Conservation (phyloP, 768 basidiomycete genomes). For the Boletus reticuloceps region DNA sequence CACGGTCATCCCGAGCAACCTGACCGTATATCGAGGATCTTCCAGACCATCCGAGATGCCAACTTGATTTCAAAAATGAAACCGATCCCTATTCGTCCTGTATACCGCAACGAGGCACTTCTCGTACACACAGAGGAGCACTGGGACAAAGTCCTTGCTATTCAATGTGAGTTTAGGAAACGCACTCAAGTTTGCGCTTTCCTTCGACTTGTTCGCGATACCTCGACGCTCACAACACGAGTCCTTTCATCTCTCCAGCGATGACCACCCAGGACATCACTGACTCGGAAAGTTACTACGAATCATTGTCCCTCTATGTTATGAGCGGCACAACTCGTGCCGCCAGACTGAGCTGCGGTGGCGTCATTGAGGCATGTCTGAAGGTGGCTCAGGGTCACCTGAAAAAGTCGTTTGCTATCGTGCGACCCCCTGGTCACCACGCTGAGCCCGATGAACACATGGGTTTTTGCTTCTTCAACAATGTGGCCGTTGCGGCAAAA, state of each 20-base stretch:
- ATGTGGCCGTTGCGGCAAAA: constrained; percentile 88
- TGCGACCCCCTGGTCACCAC: constrained; percentile 96
- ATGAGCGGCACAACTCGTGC: constrained; percentile 80
- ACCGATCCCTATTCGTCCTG: constrained; percentile 70
- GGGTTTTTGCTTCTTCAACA: constrained; percentile 99
- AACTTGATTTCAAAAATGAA: constrained; percentile 72
- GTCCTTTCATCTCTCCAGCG: constrained; percentile 40
- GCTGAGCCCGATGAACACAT: constrained; percentile 97
- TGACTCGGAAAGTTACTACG: constrained; percentile 80
- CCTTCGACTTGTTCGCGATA: not conserved
- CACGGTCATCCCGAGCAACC: constrained; percentile 74
- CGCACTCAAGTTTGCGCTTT: not conserved
- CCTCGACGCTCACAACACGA: constrained; percentile 15
- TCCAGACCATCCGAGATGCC: constrained; percentile 55
- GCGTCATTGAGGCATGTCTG: constrained; percentile 87
- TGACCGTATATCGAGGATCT: constrained; percentile 75
- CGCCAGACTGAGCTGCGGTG: constrained; percentile 88
- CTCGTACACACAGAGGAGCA: constrained; percentile 90
- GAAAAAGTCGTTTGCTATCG: constrained; percentile 89
- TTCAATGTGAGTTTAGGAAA: constrained; percentile 61
- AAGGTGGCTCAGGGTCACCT: constrained; percentile 81
- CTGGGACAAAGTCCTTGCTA: constrained; percentile 86
- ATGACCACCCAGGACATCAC: constrained; percentile 73
- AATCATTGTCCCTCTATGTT: constrained; percentile 90
- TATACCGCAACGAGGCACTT: constrained; percentile 72